Base-by-base conservation (phyloP, 345 rosid genomes). In the Acer campestre region DNA sequence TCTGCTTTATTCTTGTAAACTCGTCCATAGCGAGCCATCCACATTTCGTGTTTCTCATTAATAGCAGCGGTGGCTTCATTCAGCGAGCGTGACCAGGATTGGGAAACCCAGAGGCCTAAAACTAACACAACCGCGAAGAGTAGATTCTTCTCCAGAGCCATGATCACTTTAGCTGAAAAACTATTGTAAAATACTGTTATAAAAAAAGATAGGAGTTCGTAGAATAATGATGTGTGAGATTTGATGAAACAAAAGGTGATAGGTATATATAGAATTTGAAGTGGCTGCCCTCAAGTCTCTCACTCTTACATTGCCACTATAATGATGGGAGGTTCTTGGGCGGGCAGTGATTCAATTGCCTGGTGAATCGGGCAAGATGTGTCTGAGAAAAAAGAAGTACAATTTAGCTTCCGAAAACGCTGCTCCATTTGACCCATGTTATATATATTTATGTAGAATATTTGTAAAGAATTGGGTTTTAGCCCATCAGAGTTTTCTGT, bases 1-100 rank as follows among this genome's bases (percentile, higher is more conserved):
- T 83, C 86, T 1, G 63, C 67, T 0, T 1, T 73, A 1, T 67
- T 42, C 23, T 58, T 58, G 10, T 84, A 84, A 6, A 49, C 67
- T 17, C 55, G 51, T 2, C 79, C 71, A 10, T 80, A 29, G 17
- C 56, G 59, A 1, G 48, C 75, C 82, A 82, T 79, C 86, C 86
- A 86, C 53, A 25, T 66, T 65, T 79, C 68, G 17, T 77, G 80
- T 27, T 76, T 80, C 73, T 61, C 78, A 0, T n/a, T 20, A 77
- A 76, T 46, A 63, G 64, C 2, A 25, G 63, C 66, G 71, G 86
- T 27, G 55, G 66, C 63, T 23, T 79, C 85, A 4, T 17, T 12
- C 20, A 85, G 35, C 29, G 80, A 38, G 22, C 81, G 78, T 3
- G 86, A 82, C 70, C 31, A 64, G 48, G 79, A 79, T 58, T 51